These are phyloP conservation scores for Pulveroboletus sp. DNA, from an alignment of 768 basidiomycete genomes.

Conservation along the genomic window DNA sequence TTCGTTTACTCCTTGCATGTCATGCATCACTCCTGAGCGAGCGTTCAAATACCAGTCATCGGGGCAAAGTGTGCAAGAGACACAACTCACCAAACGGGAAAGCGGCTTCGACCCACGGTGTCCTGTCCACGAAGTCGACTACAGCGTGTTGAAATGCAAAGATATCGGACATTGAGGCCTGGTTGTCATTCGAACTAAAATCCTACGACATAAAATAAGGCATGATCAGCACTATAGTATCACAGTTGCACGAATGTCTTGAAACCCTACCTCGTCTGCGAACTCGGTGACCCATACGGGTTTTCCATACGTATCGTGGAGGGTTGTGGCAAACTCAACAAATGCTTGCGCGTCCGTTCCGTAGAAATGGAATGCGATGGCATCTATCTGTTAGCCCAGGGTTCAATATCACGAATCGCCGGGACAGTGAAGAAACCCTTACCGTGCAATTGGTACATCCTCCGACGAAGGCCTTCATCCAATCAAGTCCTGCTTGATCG, in stretches of 20 bases:
- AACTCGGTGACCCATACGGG: conserved; percentile 68
- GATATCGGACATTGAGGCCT: conserved; percentile 41
- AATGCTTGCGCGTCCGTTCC: conserved; percentile 50
- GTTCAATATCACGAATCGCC: neutral
- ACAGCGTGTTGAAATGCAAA: conserved; percentile 46
- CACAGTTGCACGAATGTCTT: neutral
- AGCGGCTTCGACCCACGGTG: conserved; percentile 37
- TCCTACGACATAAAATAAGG: conserved; percentile 35
- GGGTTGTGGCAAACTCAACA: conserved; percentile 47
- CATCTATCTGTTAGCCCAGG: conserved; percentile 47
- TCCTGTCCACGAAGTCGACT: conserved; percentile 44
- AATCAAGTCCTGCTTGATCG: conserved; percentile 57
- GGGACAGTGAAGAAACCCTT: conserved; percentile 18
- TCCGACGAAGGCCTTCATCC: conserved; percentile 60
- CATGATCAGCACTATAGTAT: neutral
- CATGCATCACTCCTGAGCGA: conserved; percentile 48
- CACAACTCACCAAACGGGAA: conserved; percentile 62
- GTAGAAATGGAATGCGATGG: conserved; percentile 73
- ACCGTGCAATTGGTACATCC: conserved; percentile 55
- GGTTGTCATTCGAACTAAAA: conserved; percentile 45
- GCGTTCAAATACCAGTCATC: neutral
- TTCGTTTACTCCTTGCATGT: conserved; percentile 55
- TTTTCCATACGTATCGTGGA: conserved; percentile 44
- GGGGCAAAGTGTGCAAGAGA: neutral
- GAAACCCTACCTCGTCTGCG: conserved; percentile 55